These are phyloP conservation scores for Rhynchospora breviuscula DNA, from an alignment of 176 grass and related monocot genomes.

Conservation along the genomic window DNA sequence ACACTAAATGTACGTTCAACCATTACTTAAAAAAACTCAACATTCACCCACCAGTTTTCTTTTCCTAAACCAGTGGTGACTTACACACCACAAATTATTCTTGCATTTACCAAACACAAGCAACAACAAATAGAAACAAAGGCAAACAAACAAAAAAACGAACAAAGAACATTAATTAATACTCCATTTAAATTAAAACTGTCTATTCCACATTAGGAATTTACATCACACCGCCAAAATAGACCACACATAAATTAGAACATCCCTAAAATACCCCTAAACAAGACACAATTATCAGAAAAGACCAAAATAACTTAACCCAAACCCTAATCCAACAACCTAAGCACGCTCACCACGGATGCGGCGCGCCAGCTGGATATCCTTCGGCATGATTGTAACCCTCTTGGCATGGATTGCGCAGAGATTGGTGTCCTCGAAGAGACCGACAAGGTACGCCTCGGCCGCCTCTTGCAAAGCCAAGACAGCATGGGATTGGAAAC, in stretches of 20 bases:
- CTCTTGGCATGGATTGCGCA: constrained; percentile 23
- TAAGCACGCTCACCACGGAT: constrained; percentile 25
- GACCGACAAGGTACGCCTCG: constrained; percentile 18
- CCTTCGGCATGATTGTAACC: constrained; percentile 21
- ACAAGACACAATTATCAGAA: background rate
- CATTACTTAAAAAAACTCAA: no score
- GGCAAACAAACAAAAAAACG: background rate
- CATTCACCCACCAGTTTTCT: no score
- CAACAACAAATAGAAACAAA: background rate
- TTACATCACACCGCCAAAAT: constrained; percentile 7
- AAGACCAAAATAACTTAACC: background rate
- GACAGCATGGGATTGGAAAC: constrained; percentile 24
- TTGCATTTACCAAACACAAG: no score
- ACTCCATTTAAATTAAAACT: constrained; percentile 3
- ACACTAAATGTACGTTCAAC: no score
- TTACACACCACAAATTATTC: no score
- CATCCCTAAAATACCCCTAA: constrained; percentile 3
- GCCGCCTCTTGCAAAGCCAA: constrained; percentile 23
- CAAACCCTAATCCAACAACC: background rate
- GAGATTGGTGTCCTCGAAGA: constrained; percentile 27
- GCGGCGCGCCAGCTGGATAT: constrained; percentile 19
- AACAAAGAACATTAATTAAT: background rate
- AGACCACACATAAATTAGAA: constrained; percentile 1
- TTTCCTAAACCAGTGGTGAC: no score
- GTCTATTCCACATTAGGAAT: constrained; percentile 14